Conservation (phyloP, 371 early-diverging fungal species). For the Syncephalastrum racemosum region DNA sequence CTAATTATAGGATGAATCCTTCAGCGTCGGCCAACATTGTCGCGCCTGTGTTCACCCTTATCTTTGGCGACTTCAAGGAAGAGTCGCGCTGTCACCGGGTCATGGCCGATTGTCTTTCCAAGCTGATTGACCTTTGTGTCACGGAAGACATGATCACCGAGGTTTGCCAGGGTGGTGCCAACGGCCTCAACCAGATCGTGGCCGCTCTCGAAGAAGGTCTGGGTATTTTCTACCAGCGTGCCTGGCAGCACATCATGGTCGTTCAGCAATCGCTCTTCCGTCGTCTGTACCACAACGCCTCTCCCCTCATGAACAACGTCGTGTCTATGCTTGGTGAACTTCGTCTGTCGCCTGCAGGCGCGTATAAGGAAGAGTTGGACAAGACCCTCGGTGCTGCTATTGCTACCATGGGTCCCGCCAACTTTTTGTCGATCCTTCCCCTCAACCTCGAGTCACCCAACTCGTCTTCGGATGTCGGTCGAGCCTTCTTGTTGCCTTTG, state of each 20-base stretch:
- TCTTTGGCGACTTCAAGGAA: conserved; percentile 76
- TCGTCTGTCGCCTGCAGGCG: conserved; percentile 80
- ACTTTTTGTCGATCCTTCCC: conserved; percentile 78
- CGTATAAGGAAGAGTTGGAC: conserved; percentile 85
- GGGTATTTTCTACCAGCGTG: conserved; percentile 74
- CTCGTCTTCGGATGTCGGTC: conserved; percentile 53
- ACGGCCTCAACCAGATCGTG: conserved; percentile 52
- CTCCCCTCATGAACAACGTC: conserved; percentile 64
- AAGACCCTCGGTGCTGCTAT: conserved; percentile 79
- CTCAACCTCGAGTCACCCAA: conserved; percentile 77
- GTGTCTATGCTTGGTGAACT: conserved; percentile 72
- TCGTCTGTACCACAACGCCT: conserved; percentile 65
- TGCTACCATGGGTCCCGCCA: conserved; percentile 77
- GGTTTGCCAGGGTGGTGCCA: conserved; percentile 37
- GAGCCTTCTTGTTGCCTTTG: conserved; percentile 84
- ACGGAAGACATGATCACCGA: conserved; percentile 65
- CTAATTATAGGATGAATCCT: conserved; percentile 37
- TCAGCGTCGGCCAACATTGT: conserved; percentile 54
- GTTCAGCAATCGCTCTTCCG: conserved; percentile 77
- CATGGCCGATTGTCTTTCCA: conserved; percentile 68
- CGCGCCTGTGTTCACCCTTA: conserved; percentile 66
- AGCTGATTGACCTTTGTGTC: conserved; percentile 70
- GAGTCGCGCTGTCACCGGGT: conserved; percentile 52
- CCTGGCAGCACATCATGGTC: conserved; percentile 81
- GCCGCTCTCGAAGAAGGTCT: conserved; percentile 58